Conservation (phyloP, 345 rosid genomes). For the Physaria fendleri region DNA sequence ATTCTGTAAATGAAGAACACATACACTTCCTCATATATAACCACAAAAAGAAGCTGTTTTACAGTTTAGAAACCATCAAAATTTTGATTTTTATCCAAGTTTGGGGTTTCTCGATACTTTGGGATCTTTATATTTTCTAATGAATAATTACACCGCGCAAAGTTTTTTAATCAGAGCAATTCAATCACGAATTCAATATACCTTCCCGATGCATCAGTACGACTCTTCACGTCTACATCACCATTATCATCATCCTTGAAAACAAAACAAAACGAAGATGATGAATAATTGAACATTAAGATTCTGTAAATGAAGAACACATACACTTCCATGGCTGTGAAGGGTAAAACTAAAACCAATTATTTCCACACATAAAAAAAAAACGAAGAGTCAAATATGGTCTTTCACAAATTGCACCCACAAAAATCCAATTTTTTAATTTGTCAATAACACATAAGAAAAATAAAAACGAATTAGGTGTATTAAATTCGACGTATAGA, state of each 20-base stretch:
- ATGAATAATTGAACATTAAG: slow-evolving; percentile 14
- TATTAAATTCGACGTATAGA: background rate
- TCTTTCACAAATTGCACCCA: slow-evolving; percentile 39
- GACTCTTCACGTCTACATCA: slow-evolving; percentile 27
- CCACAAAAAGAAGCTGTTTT: background rate
- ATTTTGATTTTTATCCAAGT: slow-evolving; percentile 9
- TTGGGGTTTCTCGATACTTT: slow-evolving; percentile 23
- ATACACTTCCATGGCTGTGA: background rate
- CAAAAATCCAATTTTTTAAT: background rate
- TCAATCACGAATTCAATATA: slow-evolving; percentile 11
- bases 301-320: slow-evolving; percentile 24
- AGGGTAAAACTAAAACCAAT: slow-evolving; percentile 43
- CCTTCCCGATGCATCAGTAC: slow-evolving; percentile 54
- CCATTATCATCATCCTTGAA: slow-evolving; percentile 13
- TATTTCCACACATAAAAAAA: slow-evolving; percentile 1
- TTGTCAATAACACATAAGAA: too few relatives aligned
- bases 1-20: slow-evolving; percentile 23
- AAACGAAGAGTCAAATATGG: background rate
- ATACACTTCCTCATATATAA: too few relatives aligned
- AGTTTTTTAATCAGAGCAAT: slow-evolving; percentile 26
- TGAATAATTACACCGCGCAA: slow-evolving; percentile 11
- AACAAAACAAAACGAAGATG: background rate
- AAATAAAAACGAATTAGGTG: background rate
- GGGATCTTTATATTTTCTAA: slow-evolving; percentile 3
- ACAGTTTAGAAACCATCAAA: background rate